Conservation (phyloP, 1,139 yeast species). For the Magnusiomyces sp. region DNA sequence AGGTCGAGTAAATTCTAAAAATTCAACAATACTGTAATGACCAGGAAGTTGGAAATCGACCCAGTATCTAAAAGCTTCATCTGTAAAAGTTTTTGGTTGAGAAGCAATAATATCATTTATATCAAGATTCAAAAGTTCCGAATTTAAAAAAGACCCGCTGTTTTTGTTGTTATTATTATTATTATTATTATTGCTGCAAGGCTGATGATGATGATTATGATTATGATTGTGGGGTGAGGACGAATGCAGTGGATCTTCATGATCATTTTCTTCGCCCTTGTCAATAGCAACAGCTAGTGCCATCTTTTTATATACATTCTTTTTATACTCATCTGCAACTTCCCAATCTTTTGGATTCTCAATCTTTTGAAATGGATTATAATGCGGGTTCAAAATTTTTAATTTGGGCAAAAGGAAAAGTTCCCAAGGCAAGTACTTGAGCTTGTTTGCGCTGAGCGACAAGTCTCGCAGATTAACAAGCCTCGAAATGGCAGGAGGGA, state of each 20-base stretch:
- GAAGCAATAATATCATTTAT: neutral
- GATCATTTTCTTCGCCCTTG: neutral
- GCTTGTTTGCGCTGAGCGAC: conserved; percentile 44
- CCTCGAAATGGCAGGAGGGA: conserved; percentile 47
- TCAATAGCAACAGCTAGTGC: neutral
- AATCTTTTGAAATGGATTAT: conserved; percentile 34
- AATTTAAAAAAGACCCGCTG: neutral
- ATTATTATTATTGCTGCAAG: no score
- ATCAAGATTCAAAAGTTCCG: neutral
- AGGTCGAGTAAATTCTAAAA: no score
- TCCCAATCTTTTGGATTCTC: neutral
- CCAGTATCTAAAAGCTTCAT: neutral
- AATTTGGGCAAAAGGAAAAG: conserved; percentile 40
- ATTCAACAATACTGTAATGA: no score
- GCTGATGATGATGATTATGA: no score
- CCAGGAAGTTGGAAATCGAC: neutral
- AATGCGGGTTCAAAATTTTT: conserved; percentile 41
- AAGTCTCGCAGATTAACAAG: conserved; percentile 46
- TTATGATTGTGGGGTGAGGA: neutral
- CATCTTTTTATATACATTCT: neutral
- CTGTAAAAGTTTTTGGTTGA: neutral
- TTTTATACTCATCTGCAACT: neutral
- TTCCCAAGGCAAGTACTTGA: conserved; percentile 48
- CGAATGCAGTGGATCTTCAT: neutral
- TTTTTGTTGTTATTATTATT: neutral